Base-by-base conservation (phyloP, 768 basidiomycete species). In the Hericium erinaceus region DNA sequence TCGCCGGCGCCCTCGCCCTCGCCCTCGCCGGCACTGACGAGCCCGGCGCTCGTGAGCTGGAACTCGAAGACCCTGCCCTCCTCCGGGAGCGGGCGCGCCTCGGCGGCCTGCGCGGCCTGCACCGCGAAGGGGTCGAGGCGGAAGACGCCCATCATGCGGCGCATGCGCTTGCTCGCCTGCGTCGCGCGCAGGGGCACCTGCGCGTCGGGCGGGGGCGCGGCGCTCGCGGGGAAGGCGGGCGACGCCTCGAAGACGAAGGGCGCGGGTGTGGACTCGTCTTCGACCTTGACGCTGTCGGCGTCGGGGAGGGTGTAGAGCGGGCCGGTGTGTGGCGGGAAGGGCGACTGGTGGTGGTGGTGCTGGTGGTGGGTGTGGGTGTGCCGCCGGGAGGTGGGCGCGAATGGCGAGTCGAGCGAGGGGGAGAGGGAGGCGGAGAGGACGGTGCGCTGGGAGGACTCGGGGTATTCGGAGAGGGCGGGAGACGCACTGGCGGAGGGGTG, bases 131-230 rank as follows among this genome's bases (percentile, higher is more conserved):
- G 87, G 68, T 89, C 85, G 63, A 89, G 76, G 8, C 88, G 79
- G 68, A 90, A 87, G 20, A 83, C 81, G 46, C 80, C 80, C 88
- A 91, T 91, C 82, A 89, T 82, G 51, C 74, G 72, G 55, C 83
- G 80, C 88, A 89, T 89, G 48, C 79, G 76, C 49, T 79, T 76
- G 60, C 79, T 76, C 1, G 87, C 88, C 64, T 88, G 83, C 0
- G 85, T 89, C 8, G 87, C 88, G 49, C 88, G 85, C 13, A 88
- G 77, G 8, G 88, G 87, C 1, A 88, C 87, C 65, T 68, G 62
- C 3, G 62, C 55, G 52, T 63, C 62, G 49, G 57, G 49, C 39
- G 57, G 55, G 12, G 54, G 51, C 28, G 52, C 54, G 41, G 52
- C 58, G 28, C 49, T 16, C 12, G 57, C 57, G 48, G 56, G 53